These are phyloP conservation scores for Sarocladium oryzae DNA, from an alignment of 2,329 filamentous ascomycete genomes.

Conservation along the genomic window DNA sequence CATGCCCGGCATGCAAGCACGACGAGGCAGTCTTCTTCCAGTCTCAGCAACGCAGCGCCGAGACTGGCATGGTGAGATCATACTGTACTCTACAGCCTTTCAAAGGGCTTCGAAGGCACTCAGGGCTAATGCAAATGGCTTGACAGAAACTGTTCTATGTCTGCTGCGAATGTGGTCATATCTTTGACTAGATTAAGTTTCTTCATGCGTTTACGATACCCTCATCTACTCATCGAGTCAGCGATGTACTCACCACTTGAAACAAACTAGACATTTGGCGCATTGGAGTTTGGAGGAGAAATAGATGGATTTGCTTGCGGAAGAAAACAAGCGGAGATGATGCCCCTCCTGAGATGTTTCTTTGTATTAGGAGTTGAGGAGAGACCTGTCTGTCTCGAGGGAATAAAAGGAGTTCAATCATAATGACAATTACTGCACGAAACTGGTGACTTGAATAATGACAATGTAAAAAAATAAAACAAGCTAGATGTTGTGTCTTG, in stretches of 20 bases:
- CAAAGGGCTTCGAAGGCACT: too few species aligned
- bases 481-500: too few species aligned
- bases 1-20: conserved; percentile 78
- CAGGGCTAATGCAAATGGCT: conserved; percentile 12
- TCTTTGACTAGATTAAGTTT: conserved; percentile 53
- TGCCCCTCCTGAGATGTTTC: neutral
- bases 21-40: conserved; percentile 97
- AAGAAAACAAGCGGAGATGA: neutral
- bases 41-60: conserved; percentile 91
- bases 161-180: conserved; percentile 87
- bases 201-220: conserved; percentile 6
- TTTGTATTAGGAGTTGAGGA: neutral
- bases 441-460: too few species aligned
- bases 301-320: neutral
- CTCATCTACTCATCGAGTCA: conserved; percentile 1
- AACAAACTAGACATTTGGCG: neutral
- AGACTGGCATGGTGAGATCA: conserved; percentile 89
- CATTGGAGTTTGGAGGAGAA: neutral
- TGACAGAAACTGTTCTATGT: conserved; percentile 84
- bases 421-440: too few species aligned
- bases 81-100: neutral
- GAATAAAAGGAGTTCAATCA: neutral
- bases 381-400: neutral
- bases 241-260: neutral
- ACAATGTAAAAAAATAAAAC: neutral